Conservation (phyloP, 2,329 filamentous ascomycete species). For the Trichoderma arundinaceum region DNA sequence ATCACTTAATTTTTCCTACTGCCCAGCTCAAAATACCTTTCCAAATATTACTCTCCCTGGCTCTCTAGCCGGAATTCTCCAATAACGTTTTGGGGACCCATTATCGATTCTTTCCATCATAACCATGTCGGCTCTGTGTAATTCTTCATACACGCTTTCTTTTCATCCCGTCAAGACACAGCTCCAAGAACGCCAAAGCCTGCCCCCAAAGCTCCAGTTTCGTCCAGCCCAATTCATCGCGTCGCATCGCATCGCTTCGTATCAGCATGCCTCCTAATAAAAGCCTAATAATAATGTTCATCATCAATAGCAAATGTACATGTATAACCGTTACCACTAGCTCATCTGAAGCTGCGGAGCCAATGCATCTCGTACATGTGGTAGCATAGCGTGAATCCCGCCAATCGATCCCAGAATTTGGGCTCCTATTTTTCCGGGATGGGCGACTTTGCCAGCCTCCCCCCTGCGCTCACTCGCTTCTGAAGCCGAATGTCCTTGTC, state of each 20-base stretch:
- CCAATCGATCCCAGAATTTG: conserved; percentile 48
- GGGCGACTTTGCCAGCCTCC: conserved; percentile 69
- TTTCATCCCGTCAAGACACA: conserved; percentile 27
- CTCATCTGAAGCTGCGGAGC: conserved; percentile 37
- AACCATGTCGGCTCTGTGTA: conserved; percentile 11
- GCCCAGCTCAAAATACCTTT: conserved; percentile 21
- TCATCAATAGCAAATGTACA: conserved; percentile 31
- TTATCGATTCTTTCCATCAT: conserved; percentile 14
- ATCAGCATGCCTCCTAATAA: not conserved
- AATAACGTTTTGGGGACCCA: not conserved
- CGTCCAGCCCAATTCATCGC: conserved; percentile 22
- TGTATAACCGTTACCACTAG: conserved; percentile 27
- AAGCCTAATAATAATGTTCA: conserved; percentile 21
- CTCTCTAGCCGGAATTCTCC: conserved; percentile 11
- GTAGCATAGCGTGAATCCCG: conserved; percentile 47
- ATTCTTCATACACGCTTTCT: conserved; percentile 2
- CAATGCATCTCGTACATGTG: conserved; percentile 43
- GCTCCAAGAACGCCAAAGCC: conserved; percentile 31
- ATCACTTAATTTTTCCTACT: conserved; percentile 25
- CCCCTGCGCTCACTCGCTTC: conserved; percentile 80
- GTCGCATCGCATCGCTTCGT: conserved; percentile 12
- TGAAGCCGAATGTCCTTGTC: conserved; percentile 74
- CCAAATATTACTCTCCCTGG: conserved; percentile 15
- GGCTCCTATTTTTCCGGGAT: conserved; percentile 66
- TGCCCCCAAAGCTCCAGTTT: conserved; percentile 14